Evolutionary conservation across 2,329 filamentous ascomycete species (phyloP).

Genomic region (Dendryphion nanum): DNA sequence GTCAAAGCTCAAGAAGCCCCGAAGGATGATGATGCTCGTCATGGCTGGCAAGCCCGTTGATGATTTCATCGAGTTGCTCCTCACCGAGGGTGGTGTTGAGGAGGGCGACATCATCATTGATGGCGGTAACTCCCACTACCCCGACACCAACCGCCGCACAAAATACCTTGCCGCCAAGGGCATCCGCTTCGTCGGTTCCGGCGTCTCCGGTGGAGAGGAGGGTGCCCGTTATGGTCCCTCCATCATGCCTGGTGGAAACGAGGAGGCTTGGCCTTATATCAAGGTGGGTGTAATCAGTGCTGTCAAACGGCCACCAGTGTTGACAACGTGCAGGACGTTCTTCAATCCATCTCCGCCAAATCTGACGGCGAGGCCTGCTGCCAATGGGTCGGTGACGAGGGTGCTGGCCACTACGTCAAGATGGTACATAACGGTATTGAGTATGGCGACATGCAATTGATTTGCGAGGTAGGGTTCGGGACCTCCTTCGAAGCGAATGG

Average conservation of each 20-base stretch:
- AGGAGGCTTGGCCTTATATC: conserved; percentile 96
- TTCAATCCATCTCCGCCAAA: conserved; percentile 97
- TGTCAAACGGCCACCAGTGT: conserved; percentile 1
- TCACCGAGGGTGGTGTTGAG: conserved; percentile 50
- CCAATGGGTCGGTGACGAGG: conserved; percentile 99
- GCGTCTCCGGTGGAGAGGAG: conserved; percentile 99
- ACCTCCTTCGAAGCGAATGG: too few relatives aligned
- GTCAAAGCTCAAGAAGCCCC: conserved; percentile 93
- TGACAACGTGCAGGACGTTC: conserved; percentile 65
- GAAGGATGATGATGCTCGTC: conserved; percentile 97
- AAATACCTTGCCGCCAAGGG: conserved; percentile 83
- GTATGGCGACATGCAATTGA: conserved; percentile 99
- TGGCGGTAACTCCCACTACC: conserved; percentile 98
- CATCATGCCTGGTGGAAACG: conserved; percentile 98
- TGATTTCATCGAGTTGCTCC: conserved; percentile 95
- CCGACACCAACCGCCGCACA: conserved; percentile 96
- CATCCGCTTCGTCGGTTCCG: conserved; percentile 91
- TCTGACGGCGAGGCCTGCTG: conserved; percentile 96
- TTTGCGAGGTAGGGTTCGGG: conserved; percentile 77
- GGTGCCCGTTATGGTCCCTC: conserved; percentile 96
- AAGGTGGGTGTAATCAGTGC: conserved; percentile 52
- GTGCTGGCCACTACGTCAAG: conserved; percentile 99
- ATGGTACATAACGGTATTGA: conserved; percentile 99
- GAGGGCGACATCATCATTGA: conserved; percentile 96
- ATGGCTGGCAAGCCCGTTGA: conserved; percentile 98